Conservation (phyloP, 805 yeast genomes). For the Saccharomycopsis olivae region DNA sequence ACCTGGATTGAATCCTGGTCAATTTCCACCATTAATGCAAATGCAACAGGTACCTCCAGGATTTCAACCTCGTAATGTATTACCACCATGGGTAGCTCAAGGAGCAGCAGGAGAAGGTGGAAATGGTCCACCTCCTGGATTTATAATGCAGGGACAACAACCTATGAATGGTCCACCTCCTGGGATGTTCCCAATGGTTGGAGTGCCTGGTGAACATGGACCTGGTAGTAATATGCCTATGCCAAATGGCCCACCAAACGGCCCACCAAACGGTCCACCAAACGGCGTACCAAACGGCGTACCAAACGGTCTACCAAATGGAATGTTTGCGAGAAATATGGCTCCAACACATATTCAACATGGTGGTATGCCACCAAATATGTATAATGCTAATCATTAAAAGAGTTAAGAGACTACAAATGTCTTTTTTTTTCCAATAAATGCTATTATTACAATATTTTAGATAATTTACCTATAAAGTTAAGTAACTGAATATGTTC, state of each 20-base stretch:
- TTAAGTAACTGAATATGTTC: constrained; percentile 78
- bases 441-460: constrained; percentile 21
- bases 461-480: constrained; percentile 43
- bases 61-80: constrained; percentile 7
- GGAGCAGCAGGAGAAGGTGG: background rate
- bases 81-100: constrained; percentile 10
- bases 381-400: too few relatives aligned
- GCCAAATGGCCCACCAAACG: too few relatives aligned
- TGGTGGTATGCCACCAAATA: too few relatives aligned
- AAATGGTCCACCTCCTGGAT: background rate
- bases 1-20: constrained; percentile 19
- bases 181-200: constrained; percentile 22
- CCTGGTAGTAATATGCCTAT: too few relatives aligned
- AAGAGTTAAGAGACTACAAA: too few relatives aligned
- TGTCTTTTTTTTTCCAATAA: too few relatives aligned
- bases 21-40: constrained; percentile 5
- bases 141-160: background rate
- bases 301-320: too few relatives aligned
- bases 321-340: too few relatives aligned
- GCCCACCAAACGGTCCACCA: too few relatives aligned
- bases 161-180: constrained; percentile 23
- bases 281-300: too few relatives aligned
- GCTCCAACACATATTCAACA: too few relatives aligned
- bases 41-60: constrained; percentile 19
- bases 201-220: too few relatives aligned